Percentiles rank a stretch among this genome's conserved stretches.
Evolutionary conservation across 306 rosid species (phyloP).

Genomic region (Crotalaria pallida): DNA sequence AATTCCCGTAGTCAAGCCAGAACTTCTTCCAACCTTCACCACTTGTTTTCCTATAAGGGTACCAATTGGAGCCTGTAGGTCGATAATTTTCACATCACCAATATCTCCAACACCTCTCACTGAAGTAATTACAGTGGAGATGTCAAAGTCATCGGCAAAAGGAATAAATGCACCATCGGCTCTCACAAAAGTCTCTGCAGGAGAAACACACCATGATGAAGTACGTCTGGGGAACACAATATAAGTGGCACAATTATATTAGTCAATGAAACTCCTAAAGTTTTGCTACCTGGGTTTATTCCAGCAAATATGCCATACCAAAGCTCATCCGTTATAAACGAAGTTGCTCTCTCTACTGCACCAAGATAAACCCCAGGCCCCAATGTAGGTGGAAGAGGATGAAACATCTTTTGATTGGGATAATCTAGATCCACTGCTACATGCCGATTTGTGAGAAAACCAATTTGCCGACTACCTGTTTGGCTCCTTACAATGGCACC

Average conservation of each 20-base stretch:
- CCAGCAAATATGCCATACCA: conserved; percentile 99
- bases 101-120: conserved; percentile 88
- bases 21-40: conserved; percentile 97
- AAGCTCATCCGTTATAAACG: conserved; percentile 94
- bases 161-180: conserved; percentile 99
- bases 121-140: conserved; percentile 79
- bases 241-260: background rate
- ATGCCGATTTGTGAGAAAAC: conserved; percentile 97
- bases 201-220: conserved; percentile 8
- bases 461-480: conserved; percentile 90
- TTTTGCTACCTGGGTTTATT: conserved; percentile 86
- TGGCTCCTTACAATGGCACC: conserved; percentile 98
- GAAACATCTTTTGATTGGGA: conserved; percentile 99
- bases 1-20: conserved; percentile 90
- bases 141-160: conserved; percentile 94
- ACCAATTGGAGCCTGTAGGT: conserved; percentile 83
- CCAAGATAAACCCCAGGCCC: conserved; percentile 99
- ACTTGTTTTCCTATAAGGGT: conserved; percentile 91
- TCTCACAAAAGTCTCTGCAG: conserved; percentile 94
- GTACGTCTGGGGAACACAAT: background rate
- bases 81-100: conserved; percentile 75
- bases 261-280: conserved; percentile 1
- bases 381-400: conserved; percentile 93
- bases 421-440: conserved; percentile 96
- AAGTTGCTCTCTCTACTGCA: conserved; percentile 98